phyloP scores from a whole-genome alignment of 2,329 filamentous ascomycete genomes.

The Teratosphaeria viscida region DNA sequence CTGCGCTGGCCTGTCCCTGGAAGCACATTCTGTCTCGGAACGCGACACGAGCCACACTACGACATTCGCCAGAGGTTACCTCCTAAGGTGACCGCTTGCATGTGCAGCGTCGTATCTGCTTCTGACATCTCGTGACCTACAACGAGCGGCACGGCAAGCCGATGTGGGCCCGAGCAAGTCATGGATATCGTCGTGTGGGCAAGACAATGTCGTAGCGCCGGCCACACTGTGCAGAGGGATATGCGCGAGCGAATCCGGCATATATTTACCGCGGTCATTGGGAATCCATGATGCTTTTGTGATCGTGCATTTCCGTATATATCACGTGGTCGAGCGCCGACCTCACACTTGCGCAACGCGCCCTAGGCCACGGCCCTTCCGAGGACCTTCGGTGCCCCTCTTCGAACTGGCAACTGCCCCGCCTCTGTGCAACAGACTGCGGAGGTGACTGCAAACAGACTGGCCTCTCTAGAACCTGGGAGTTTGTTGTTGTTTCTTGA shows the following conservation, averaged over 20 bases:
- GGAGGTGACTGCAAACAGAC: not conserved
- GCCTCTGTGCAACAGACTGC: not conserved
- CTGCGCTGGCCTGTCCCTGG: not conserved
- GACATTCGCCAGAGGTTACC: too few relatives aligned
- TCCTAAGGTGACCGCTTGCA: too few relatives aligned
- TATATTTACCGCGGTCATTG: not conserved
- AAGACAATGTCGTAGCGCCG: not conserved
- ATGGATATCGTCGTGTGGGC: not conserved
- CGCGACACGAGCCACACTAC: too few relatives aligned
- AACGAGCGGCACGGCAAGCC: not conserved
- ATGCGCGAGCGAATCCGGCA: not conserved
- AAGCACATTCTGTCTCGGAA: not conserved
- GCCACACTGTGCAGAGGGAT: not conserved
- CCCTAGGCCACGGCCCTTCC: not conserved
- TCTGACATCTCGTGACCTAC: not conserved
- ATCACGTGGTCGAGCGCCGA: not conserved
- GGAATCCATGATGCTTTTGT: not conserved
- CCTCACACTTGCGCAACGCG: not conserved
- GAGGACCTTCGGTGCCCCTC: not conserved
- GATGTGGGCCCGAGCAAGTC: not conserved
- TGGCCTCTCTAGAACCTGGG: too few relatives aligned
- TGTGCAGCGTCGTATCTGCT: too few relatives aligned
- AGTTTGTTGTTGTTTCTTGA: not conserved
- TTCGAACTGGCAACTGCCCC: not conserved
- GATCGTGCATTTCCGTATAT: not conserved